Evolutionary conservation across 352 stramenopile species (phyloP), one percentile per base, ranked within the genome.

Genomic region (Phytophthora vignae): DNA sequence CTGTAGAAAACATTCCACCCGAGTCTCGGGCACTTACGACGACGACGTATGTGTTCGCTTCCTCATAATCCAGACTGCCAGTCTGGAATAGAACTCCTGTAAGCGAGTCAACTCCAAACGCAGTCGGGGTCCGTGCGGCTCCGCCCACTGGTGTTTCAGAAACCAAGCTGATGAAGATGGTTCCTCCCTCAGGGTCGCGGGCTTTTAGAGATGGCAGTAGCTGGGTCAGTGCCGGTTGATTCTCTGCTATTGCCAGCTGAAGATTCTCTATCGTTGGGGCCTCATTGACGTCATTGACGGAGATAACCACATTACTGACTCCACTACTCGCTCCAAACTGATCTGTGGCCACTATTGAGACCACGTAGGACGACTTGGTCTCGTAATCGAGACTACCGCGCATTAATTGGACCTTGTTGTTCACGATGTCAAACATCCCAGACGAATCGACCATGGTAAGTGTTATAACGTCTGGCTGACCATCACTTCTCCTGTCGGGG

Each of bases 31-130:
- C 71, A 33, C 54, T 72, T 33, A 78, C 49, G 17, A 53, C 5
- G 19, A 78, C 21, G 25, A n/a, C n/a, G 31, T 76, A 75, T 17
- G 64, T 50, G 9, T 46, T 48, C 5, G 12, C 46, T 14, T 54
- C 52, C 50, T 91, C 83, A 27, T 67, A 90, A 57, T 91, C 74
- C 22, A 91, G 49, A 8, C 22, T 48, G 2, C 64, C 58, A 3
- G 54, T 48, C 49, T 84, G 74, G 44, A 76, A 85, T 8, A 91
- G 21, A 27, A 84, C 15, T 1, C 83, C 83, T 33, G 63, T 84
- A 0, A 73, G 53, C 11, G 44, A 25, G 53, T 87, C 78, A 58
- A 91, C 78, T 3, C 40, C 75, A 69, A 91, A 91, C 21, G 71
- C 76, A 2, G 36, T 72, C 12, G 80, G 61, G 44, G 64, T 44